phyloP scores from a whole-genome alignment of 495 filamentous ascomycete species.

The Lindgomyces ingoldianus region DNA sequence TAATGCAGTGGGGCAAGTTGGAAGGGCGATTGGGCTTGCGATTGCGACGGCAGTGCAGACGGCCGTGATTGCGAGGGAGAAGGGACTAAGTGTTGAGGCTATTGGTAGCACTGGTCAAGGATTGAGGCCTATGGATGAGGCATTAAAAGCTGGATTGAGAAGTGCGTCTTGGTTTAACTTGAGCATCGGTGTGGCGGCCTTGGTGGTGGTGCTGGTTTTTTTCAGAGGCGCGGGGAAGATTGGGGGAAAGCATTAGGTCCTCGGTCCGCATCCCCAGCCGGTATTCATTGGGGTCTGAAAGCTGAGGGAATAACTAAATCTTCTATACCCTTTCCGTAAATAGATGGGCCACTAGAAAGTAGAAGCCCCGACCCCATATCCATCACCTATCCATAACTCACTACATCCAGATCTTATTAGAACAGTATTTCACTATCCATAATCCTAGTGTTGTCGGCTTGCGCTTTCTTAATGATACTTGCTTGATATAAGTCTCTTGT shows the following conservation, averaged over 20 bases:
- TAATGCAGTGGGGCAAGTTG: slow-evolving; percentile 60
- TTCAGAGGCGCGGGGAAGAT: slow-evolving; percentile 42
- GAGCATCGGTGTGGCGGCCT: slow-evolving; percentile 37
- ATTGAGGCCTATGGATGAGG: slow-evolving; percentile 34
- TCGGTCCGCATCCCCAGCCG: not conserved
- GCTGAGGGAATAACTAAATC: not conserved
- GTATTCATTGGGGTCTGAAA: not conserved
- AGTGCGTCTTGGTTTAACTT: slow-evolving; percentile 59
- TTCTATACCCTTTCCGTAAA: not conserved
- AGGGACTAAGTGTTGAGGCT: slow-evolving; percentile 48
- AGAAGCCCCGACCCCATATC: no score
- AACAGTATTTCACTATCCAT: slow-evolving; percentile 41
- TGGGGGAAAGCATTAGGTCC: slow-evolving; percentile 28
- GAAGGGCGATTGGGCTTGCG: slow-evolving; percentile 59
- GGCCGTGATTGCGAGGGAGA: slow-evolving; percentile 46
- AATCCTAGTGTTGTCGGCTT: slow-evolving; percentile 47
- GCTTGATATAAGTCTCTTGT: slow-evolving; percentile 53
- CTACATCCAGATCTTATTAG: slow-evolving; percentile 11
- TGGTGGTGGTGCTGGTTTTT: slow-evolving; percentile 32
- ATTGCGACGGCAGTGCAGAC: slow-evolving; percentile 60
- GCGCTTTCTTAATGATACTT: slow-evolving; percentile 53
- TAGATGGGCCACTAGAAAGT: no score
- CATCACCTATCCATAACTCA: not conserved
- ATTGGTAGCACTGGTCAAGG: slow-evolving; percentile 43
- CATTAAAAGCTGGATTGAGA: slow-evolving; percentile 54